Base-by-base conservation (phyloP, 768 basidiomycete species). In the Mycena galopus region DNA sequence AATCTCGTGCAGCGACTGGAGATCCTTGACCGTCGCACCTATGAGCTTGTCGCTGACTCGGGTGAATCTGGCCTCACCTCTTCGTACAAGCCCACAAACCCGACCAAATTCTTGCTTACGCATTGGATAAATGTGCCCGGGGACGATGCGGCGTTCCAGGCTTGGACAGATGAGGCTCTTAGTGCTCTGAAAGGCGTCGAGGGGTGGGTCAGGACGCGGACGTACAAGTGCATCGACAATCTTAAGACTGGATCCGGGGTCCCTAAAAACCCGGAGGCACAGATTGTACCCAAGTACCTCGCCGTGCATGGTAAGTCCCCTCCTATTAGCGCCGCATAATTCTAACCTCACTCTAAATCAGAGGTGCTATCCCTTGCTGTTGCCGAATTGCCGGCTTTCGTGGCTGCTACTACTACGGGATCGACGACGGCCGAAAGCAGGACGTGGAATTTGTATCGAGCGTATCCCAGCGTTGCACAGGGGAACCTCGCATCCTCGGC, bases 391-490 rank as follows among this genome's bases (percentile, higher is more conserved):
- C 39, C 71, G 10, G 61, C 69, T n/a, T 78, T 78, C 60, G 71
- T 70, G 16, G 53, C 35, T 17, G 60, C 74, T 33, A 44, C 64
- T 33, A 71, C 69, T 50, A 67, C 68, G 16, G 77, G 79, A 44
- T 53, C 62, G 16, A 35, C 58, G 19, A 72, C 71, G 17, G 59
- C 79, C 25, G 73, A 84, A 67, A 58, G 65, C 51, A 81, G 86
- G 42, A 73, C 67, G 35, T 89, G 88, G 88, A 77, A 81, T 11
- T 62, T 89, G 61, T 86, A 88, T 76, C 84, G 84, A 21, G 84
- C 87, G 4, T 89, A 87, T 77, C 86, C 87, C 29, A 82, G 83
- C 53, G 73, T 88, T 47, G 83, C 86, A 17, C 86, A 88, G 73
- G 82, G 81, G 27, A 83, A 85, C 67, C n/a, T 80, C 37, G 21